Evolutionary conservation across 2,329 filamentous ascomycete genomes (phyloP), one percentile per base, ranked within the genome.

Genomic region (Plenodomus tracheiphilus): DNA sequence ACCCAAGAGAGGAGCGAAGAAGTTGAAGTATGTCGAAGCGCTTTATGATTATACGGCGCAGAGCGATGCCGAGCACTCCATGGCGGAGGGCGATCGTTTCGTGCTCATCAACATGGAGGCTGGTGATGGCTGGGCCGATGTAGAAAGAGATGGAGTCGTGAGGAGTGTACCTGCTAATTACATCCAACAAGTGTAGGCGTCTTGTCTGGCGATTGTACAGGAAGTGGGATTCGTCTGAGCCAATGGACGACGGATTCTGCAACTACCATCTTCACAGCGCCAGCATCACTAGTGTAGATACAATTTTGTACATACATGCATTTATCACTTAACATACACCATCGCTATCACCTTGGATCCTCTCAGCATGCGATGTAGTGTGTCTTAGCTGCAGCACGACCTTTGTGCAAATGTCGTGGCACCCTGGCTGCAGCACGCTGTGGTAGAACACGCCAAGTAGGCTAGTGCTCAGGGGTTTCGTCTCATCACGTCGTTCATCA

Each of bases 121-220:
- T 0, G 94, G 94, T 1, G 94, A 97, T 75, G 94, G 94, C 0
- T 99, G 94, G 94, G 90, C 87, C 21, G 94, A 97, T 76, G 94
- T 99, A 16, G 94, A 97, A 77, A 91, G 90, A 73, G 91, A 90
- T 16, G 92, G 92, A 1, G 78, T 85, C 35, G 90, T 86, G 41
- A 92, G 86, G 68, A 96, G 91, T 70, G 94, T 99, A 45, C 94
- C 94, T 39, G 92, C 92, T 32, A 96, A 91, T 72, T 99, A 97
- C 77, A 83, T 97, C 51, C 88, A 91, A 74, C 83, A 87, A 65
- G 84, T 89, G 42, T 88, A 61, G 35, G 35, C 35, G 16, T 37
- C 18, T 37, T 37, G 35, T 37, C 35, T 37, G 35, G 9, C 28
- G 28, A 15, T 32, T 32, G 28, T 32, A 32, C 28, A 32, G 13